Conservation (phyloP, 108 stramenopile species). For the Cylindrotheca fusiformis region DNA sequence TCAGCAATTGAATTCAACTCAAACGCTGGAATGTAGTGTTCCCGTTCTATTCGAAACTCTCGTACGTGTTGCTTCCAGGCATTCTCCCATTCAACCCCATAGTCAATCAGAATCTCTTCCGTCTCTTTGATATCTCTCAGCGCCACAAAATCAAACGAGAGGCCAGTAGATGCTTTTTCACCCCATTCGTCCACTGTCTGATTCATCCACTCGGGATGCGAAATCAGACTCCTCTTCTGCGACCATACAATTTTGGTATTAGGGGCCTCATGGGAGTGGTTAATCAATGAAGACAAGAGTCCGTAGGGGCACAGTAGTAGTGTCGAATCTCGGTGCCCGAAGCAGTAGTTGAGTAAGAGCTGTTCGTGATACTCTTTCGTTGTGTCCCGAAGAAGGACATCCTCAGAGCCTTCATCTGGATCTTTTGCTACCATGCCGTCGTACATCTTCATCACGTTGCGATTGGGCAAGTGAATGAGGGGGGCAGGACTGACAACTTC, state of each 20-base stretch:
- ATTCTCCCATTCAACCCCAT: conserved; percentile 61
- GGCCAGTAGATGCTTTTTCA: conserved; percentile 35
- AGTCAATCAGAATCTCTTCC: conserved; percentile 78
- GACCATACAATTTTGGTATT: conserved; percentile 71
- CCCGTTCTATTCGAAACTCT: conserved; percentile 35
- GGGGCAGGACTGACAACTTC: conserved; percentile 65
- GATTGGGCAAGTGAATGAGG: conserved; percentile 46
- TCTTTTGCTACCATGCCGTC: conserved; percentile 3
- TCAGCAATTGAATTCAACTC: conserved; percentile 28
- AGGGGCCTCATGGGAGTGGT: conserved; percentile 59
- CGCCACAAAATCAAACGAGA: conserved; percentile 71
- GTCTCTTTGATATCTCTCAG: conserved; percentile 66
- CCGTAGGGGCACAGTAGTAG: conserved; percentile 78
- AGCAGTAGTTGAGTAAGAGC: conserved; percentile 72
- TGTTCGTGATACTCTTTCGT: conserved; percentile 33
- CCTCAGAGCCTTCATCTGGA: not conserved
- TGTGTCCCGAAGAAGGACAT: not conserved
- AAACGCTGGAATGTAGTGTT: conserved; percentile 27
- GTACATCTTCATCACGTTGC: conserved; percentile 41
- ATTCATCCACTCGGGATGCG: conserved; percentile 64
- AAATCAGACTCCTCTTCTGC: conserved; percentile 22
- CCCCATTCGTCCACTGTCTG: conserved; percentile 49
- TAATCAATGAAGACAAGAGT: conserved; percentile 53
- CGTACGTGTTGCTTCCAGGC: conserved; percentile 68
- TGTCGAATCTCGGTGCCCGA: conserved; percentile 46